Evolutionary conservation across 352 stramenopile species (phyloP).

Genomic region (Plasmopara halstedii): DNA sequence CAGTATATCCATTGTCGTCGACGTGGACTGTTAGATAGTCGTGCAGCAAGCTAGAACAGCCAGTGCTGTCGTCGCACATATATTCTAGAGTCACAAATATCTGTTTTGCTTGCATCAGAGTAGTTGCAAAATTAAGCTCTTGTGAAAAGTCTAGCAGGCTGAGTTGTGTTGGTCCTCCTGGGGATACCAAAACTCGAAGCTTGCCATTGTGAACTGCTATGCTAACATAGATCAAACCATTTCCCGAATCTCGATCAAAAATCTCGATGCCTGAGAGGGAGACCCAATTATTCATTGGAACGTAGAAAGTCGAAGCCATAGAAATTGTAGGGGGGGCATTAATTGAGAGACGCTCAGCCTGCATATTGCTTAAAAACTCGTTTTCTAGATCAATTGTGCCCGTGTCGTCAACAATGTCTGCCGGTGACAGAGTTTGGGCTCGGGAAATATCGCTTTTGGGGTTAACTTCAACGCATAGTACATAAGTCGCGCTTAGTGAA

Average conservation of each 20-base stretch:
- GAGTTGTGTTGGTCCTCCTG: conserved; percentile 5
- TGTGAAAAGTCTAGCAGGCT: conserved; percentile 1
- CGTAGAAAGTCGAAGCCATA: conserved; percentile 22
- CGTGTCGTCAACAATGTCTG: background rate
- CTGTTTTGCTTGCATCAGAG: conserved; percentile 7
- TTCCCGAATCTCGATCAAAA: conserved; percentile 36
- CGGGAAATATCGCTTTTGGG: conserved; percentile 29
- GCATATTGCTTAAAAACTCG: no score
- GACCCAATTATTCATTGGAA: conserved; percentile 25
- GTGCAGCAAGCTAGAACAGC: conserved; percentile 19
- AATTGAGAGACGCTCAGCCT: no score
- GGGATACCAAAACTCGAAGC: conserved; percentile 19
- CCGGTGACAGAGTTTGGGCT: conserved; percentile 27
- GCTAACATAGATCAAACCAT: conserved; percentile 35
- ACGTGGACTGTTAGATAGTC: conserved; percentile 42
- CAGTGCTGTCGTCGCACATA: conserved; percentile 10
- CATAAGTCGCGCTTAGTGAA: conserved; percentile 21
- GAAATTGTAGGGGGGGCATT: conserved; percentile 37
- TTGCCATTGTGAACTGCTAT: conserved; percentile 25
- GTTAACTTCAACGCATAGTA: conserved; percentile 29
- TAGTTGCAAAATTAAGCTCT: conserved; percentile 37
- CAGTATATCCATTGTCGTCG: conserved; percentile 53
- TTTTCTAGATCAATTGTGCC: no score
- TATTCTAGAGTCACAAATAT: conserved; percentile 38
- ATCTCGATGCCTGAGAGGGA: conserved; percentile 16